These are phyloP conservation scores for Diaporthe batatas DNA, from an alignment of 2,329 filamentous ascomycete species.

Conservation along the genomic window DNA sequence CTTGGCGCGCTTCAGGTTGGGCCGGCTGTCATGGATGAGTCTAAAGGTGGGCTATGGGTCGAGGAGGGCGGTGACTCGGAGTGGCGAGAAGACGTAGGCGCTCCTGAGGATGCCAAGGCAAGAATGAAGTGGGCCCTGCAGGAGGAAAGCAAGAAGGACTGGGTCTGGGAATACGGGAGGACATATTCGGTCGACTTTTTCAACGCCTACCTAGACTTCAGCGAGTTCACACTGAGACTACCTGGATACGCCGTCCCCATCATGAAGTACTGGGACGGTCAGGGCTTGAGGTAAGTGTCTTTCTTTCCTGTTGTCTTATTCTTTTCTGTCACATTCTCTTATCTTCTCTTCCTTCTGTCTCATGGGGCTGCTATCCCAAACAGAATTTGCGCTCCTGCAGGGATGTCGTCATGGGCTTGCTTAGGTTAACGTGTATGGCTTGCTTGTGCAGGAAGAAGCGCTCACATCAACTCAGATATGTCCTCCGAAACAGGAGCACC, in stretches of 20 bases:
- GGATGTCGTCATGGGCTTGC: slow-evolving; percentile 45
- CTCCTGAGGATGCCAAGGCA: slow-evolving; percentile 65
- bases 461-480: slow-evolving; percentile 90
- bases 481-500: slow-evolving; percentile 84
- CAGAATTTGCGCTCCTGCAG: slow-evolving; percentile 6
- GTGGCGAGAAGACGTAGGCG: slow-evolving; percentile 60
- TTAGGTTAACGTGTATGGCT: slow-evolving; percentile 40
- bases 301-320: slow-evolving; percentile 2
- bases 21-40: slow-evolving; percentile 59
- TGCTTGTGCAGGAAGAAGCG: slow-evolving; percentile 60
- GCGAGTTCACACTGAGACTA: slow-evolving; percentile 76
- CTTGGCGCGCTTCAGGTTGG: slow-evolving; percentile 56
- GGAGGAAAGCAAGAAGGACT: slow-evolving; percentile 62
- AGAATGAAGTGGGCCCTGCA: slow-evolving; percentile 72
- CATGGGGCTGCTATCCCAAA: not conserved
- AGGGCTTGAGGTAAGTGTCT: slow-evolving; percentile 75
- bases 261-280: slow-evolving; percentile 84
- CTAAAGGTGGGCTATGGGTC: slow-evolving; percentile 67
- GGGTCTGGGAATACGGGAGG: slow-evolving; percentile 67
- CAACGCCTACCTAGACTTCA: slow-evolving; percentile 92
- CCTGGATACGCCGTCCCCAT: slow-evolving; percentile 81
- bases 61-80: slow-evolving; percentile 71
- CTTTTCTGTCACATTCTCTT: not conserved
- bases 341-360: not conserved
- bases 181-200: slow-evolving; percentile 78